phyloP scores from a whole-genome alignment of 2,329 filamentous ascomycete species.

The Apiospora malaysiana region DNA sequence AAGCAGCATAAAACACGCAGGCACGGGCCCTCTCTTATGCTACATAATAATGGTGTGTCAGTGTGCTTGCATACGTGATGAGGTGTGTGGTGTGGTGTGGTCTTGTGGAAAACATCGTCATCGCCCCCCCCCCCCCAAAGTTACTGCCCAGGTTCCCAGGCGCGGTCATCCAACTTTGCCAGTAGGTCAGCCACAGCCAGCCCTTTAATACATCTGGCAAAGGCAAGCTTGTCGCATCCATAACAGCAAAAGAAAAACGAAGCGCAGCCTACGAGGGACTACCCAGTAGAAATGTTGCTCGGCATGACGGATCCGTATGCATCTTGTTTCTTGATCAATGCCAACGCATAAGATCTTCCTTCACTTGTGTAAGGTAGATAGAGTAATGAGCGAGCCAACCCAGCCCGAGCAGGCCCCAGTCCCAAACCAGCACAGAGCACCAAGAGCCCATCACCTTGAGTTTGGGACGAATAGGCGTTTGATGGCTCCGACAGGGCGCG shows the following conservation, averaged over 20 bases:
- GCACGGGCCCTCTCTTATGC: slow-evolving; percentile 8
- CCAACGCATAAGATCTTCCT: slow-evolving; percentile 16
- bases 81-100: neutral
- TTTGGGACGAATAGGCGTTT: slow-evolving; percentile 19
- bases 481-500: slow-evolving; percentile 4
- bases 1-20: slow-evolving; percentile 6
- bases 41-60: neutral
- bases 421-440: slow-evolving; percentile 17
- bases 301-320: slow-evolving; percentile 13
- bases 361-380: slow-evolving; percentile 14
- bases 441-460: neutral
- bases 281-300: slow-evolving; percentile 3
- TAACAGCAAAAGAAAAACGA: neutral
- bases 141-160: neutral
- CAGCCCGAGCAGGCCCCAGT: neutral
- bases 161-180: neutral
- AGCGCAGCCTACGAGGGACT: neutral
- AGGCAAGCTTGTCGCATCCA: neutral
- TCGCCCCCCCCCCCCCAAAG: neutral
- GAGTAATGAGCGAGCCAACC: neutral
- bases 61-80: slow-evolving; percentile 1
- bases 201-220: neutral
- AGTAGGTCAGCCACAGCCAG: slow-evolving; percentile 1
- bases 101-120: slow-evolving; percentile 1
- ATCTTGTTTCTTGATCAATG: slow-evolving; percentile 18